phyloP scores from a whole-genome alignment of 306 rosid species.

The Coriaria nepalensis region DNA sequence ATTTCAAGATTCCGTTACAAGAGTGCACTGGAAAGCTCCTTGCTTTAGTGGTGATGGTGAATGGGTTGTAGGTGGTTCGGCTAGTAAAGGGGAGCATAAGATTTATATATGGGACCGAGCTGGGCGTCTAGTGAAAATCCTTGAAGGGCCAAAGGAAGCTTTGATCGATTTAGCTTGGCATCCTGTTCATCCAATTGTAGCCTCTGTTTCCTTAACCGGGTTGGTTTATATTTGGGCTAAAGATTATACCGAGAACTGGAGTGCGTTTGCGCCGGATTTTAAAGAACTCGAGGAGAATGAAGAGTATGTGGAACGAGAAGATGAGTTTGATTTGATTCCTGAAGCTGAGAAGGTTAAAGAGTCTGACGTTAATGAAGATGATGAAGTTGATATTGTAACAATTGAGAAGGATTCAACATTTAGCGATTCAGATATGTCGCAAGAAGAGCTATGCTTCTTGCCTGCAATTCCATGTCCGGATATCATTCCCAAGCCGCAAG shows the following conservation, averaged over 20 bases:
- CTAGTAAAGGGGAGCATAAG: slow-evolving; percentile 99
- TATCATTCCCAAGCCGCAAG: slow-evolving; percentile 40
- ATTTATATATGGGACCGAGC: slow-evolving; percentile 97
- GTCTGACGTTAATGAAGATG: slow-evolving; percentile 69
- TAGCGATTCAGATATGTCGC: slow-evolving; percentile 87
- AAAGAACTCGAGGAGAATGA: slow-evolving; percentile 98
- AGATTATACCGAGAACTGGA: slow-evolving; percentile 97
- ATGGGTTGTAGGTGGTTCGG: slow-evolving; percentile 97
- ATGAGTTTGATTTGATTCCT: slow-evolving; percentile 88
- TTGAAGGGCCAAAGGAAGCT: slow-evolving; percentile 99
- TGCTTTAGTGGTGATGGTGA: slow-evolving; percentile 99
- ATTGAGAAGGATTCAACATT: slow-evolving; percentile 73
- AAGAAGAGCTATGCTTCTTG: slow-evolving; percentile 74
- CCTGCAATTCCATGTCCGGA: slow-evolving; percentile 75
- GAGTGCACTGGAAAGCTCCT: slow-evolving; percentile 98
- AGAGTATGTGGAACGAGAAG: slow-evolving; percentile 86
- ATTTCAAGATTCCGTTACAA: slow-evolving; percentile 90
- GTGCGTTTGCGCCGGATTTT: slow-evolving; percentile 99
- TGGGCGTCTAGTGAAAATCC: slow-evolving; percentile 91
- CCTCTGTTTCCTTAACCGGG: slow-evolving; percentile 84
- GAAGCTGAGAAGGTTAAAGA: slow-evolving; percentile 82
- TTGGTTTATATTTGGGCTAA: slow-evolving; percentile 90
- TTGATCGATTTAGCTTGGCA: slow-evolving; percentile 95
- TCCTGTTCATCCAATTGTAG: slow-evolving; percentile 86
- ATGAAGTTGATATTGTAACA: slow-evolving; percentile 69